Conservation (phyloP, 371 early-diverging fungal genomes). For the Zopfochytrium polystomum region DNA sequence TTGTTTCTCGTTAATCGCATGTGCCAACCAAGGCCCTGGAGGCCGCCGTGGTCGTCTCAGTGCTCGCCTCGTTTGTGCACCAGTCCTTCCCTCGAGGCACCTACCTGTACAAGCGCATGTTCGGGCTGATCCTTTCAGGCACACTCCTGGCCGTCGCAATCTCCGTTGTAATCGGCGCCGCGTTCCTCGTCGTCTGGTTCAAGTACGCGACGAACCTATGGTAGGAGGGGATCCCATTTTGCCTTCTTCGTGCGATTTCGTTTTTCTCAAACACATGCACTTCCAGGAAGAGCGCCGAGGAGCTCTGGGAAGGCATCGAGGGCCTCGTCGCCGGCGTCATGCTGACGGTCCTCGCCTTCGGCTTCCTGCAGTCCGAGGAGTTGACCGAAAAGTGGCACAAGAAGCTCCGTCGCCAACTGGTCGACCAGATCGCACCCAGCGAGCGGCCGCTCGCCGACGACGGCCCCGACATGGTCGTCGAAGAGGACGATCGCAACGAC, state of each 20-base stretch:
- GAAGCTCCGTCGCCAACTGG: constrained; percentile 18
- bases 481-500: constrained; percentile 1
- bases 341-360: constrained; percentile 68
- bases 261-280: neutral
- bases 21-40: too few relatives aligned
- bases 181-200: too few relatives aligned
- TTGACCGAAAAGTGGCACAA: constrained; percentile 36
- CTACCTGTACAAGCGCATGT: constrained; percentile 17
- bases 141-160: constrained; percentile 19
- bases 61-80: constrained; percentile 67
- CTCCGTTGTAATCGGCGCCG: constrained; percentile 60
- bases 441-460: neutral
- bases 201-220: constrained; percentile 38
- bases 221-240: neutral
- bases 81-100: constrained; percentile 55
- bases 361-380: constrained; percentile 68
- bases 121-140: constrained; percentile 50
- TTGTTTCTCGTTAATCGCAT: too few relatives aligned
- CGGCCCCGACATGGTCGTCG: too few relatives aligned
- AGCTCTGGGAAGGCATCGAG: constrained; percentile 76
- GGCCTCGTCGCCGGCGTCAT: constrained; percentile 63
- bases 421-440: neutral
- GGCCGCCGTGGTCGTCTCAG: constrained; percentile 77
- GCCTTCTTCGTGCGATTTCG: too few relatives aligned
- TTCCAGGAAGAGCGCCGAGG: constrained; percentile 62